Evolutionary conservation across 495 filamentous ascomycete genomes (phyloP).

Genomic region (Trichoderma reesei): DNA sequence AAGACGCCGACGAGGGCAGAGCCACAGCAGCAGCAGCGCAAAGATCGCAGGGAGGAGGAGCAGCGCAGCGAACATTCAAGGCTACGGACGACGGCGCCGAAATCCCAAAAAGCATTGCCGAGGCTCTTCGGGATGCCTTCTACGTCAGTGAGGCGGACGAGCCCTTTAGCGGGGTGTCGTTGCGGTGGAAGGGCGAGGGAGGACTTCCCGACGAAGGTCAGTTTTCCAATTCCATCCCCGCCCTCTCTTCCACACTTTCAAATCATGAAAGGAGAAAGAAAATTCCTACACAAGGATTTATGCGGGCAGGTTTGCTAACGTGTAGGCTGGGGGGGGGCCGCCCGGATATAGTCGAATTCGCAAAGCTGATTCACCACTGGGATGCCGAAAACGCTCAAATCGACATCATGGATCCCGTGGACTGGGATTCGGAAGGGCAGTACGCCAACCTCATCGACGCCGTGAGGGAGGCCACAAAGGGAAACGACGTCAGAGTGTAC

Average conservation of each 20-base stretch:
- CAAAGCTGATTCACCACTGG: slow-evolving; percentile 43
- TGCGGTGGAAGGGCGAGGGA: slow-evolving; percentile 51
- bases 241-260: too few species aligned
- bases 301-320: not conserved
- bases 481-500: slow-evolving; percentile 64
- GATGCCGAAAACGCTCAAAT: slow-evolving; percentile 40
- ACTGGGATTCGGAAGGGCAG: slow-evolving; percentile 53
- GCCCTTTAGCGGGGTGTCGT: slow-evolving; percentile 64
- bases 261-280: slow-evolving; percentile 11
- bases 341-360: slow-evolving; percentile 41
- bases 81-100: slow-evolving; percentile 38
- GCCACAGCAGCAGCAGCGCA: slow-evolving; percentile 20
- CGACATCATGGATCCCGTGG: slow-evolving; percentile 41
- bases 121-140: slow-evolving; percentile 44
- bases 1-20: slow-evolving; percentile 45
- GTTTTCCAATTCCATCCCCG: too few species aligned
- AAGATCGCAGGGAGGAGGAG: slow-evolving; percentile 9
- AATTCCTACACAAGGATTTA: not conserved
- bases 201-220: slow-evolving; percentile 53
- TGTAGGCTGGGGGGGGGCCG: slow-evolving; percentile 10
- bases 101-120: slow-evolving; percentile 49
- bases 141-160: slow-evolving; percentile 79
- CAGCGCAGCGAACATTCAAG: slow-evolving; percentile 31
- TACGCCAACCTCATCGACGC: slow-evolving; percentile 50
- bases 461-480: slow-evolving; percentile 44